Evolutionary conservation across 345 rosid genomes (phyloP).

Genomic region (Trapa bicornis): DNA sequence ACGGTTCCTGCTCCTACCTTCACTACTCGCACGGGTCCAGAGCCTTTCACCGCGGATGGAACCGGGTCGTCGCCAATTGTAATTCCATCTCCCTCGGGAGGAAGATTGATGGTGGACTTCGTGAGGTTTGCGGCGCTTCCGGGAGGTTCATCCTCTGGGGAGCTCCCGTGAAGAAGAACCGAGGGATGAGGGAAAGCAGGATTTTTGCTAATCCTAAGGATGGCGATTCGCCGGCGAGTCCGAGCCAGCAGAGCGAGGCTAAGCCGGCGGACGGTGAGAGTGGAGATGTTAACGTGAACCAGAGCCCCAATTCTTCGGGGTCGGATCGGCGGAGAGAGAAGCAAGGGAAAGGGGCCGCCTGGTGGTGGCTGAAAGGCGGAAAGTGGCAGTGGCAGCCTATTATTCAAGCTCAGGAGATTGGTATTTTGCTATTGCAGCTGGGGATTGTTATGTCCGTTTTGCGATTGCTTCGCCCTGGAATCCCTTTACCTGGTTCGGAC

Average conservation of each 20-base stretch:
- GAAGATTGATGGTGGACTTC: neutral
- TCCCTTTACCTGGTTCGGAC: conserved; percentile 78
- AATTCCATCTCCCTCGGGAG: neutral
- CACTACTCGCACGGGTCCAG: conserved; percentile 4
- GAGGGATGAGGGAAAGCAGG: conserved; percentile 22
- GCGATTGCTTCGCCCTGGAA: conserved; percentile 80
- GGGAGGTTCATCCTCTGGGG: conserved; percentile 21
- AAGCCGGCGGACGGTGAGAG: conserved; percentile 2
- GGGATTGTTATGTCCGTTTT: conserved; percentile 72
- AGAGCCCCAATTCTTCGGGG: conserved; percentile 19
- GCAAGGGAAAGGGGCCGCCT: conserved; percentile 29
- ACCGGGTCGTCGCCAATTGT: neutral
- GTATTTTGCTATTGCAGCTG: conserved; percentile 61
- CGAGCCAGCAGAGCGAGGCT: conserved; percentile 16
- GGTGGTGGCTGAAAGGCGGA: conserved; percentile 18
- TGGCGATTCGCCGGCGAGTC: conserved; percentile 29
- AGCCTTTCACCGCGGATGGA: neutral
- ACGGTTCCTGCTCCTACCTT: neutral
- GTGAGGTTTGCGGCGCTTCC: neutral
- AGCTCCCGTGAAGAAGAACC: conserved; percentile 17
- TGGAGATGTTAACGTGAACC: conserved; percentile 14
- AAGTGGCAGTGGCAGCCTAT: conserved; percentile 38
- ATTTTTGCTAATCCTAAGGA: conserved; percentile 55
- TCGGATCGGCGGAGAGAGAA: conserved; percentile 45
- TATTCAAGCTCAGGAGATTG: conserved; percentile 69